phyloP scores from a whole-genome alignment of 306 rosid genomes.

The Cucurbita argyrosperma region DNA sequence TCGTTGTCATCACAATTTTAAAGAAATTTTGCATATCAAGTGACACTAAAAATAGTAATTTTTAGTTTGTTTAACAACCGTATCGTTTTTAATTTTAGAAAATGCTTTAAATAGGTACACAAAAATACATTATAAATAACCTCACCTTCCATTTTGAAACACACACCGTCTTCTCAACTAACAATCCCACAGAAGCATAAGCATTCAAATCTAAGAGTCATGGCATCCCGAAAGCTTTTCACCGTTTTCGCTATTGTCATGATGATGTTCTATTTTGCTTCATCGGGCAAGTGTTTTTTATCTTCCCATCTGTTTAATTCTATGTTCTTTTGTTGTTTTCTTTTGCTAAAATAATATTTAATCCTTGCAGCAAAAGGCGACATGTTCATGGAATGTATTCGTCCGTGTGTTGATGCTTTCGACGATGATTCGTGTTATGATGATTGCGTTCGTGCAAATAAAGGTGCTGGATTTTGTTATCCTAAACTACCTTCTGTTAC shows the following conservation, averaged over 20 bases:
- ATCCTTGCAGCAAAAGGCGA: not conserved
- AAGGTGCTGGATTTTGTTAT: not conserved
- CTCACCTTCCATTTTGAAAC: too few species aligned
- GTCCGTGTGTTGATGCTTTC: not conserved
- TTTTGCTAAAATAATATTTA: not conserved
- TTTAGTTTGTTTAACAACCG: too few species aligned
- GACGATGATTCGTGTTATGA: not conserved
- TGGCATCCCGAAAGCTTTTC: not conserved
- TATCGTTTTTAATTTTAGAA: too few species aligned
- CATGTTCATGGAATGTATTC: not conserved
- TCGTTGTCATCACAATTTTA: too few species aligned
- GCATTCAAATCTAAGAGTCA: not conserved
- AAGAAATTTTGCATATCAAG: too few species aligned
- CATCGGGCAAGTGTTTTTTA: not conserved
- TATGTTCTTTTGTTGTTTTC: too few species aligned
- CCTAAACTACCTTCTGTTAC: not conserved
- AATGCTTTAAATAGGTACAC: too few species aligned
- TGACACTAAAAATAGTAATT: too few species aligned
- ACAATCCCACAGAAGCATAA: not conserved
- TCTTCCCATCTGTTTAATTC: not conserved
- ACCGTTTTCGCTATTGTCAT: not conserved
- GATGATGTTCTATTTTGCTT: too few species aligned
- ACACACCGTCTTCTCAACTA: not conserved
- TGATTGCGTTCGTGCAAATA: not conserved
- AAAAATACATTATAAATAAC: not conserved